Conservation (phyloP, 306 rosid species). For the Senna siamea region DNA sequence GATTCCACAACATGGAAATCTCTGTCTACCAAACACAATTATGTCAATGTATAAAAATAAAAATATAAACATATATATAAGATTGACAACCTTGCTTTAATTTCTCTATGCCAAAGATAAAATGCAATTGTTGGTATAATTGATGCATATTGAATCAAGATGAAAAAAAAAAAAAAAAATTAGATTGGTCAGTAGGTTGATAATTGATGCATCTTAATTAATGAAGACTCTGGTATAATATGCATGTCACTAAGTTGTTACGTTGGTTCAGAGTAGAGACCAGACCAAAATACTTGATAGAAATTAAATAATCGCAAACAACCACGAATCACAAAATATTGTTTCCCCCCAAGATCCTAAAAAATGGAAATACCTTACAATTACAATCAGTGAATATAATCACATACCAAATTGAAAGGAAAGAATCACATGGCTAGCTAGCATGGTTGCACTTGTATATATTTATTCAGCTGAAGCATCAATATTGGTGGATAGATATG, state of each 20-base stretch:
- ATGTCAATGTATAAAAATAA: too few relatives aligned
- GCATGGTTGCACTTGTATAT: too few relatives aligned
- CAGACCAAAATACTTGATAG: constrained; percentile 28
- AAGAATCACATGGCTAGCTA: too few relatives aligned
- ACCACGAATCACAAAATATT: constrained; percentile 29
- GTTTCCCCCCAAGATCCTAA: constrained; percentile 31
- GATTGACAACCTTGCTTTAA: too few relatives aligned
- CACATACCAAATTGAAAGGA: too few relatives aligned
- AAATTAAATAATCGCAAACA: constrained; percentile 26
- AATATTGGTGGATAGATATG: too few relatives aligned
- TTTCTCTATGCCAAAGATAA: constrained; percentile 4
- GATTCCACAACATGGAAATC: constrained; percentile 22
- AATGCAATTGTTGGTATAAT: neutral
- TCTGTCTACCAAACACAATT: neutral
- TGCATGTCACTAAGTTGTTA: neutral
- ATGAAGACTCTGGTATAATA: too few relatives aligned
- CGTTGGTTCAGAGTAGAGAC: constrained; percentile 23
- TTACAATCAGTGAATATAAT: too few relatives aligned
- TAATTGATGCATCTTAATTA: too few relatives aligned
- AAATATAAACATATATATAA: too few relatives aligned
- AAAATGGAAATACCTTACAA: constrained; percentile 41
- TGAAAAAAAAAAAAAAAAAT: too few relatives aligned
- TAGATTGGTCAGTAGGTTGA: too few relatives aligned
- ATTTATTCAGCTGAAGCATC: constrained; percentile 44
- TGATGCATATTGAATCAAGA: neutral